Conservation (phyloP, 129 eudicot species). For the Kitagawia praeruptora region DNA sequence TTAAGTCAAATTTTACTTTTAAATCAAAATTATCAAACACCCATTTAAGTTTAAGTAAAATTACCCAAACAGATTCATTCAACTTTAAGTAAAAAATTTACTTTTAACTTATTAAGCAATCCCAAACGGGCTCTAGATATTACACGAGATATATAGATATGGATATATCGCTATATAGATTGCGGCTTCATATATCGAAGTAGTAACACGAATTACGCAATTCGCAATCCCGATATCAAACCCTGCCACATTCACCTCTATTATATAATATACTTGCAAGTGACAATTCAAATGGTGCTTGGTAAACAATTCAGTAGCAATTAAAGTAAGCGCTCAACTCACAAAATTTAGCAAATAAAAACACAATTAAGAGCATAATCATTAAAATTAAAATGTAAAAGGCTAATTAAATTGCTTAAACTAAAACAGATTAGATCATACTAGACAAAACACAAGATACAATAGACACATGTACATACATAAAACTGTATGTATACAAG, state of each 20-base stretch:
- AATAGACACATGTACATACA: no score
- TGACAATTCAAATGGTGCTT: not conserved
- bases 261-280: constrained; percentile 5
- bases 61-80: no score
- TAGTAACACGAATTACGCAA: constrained; percentile 57
- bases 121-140: no score
- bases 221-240: constrained; percentile 88
- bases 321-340: not conserved
- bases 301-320: not conserved
- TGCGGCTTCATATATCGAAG: no score
- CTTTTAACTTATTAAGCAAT: no score
- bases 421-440: not conserved
- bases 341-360: not conserved
- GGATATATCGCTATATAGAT: no score
- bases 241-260: constrained; percentile 74
- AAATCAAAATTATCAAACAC: no score
- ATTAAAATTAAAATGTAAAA: not conserved
- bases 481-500: no score
- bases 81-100: no score
- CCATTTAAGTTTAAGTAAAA: no score
- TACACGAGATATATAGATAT: not conserved
- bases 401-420: not conserved
- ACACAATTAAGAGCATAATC: not conserved
- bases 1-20: no score
- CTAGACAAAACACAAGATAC: not conserved